Evolutionary conservation across 2,329 filamentous ascomycete species (phyloP).

Genomic region (Aspergillus sp.): DNA sequence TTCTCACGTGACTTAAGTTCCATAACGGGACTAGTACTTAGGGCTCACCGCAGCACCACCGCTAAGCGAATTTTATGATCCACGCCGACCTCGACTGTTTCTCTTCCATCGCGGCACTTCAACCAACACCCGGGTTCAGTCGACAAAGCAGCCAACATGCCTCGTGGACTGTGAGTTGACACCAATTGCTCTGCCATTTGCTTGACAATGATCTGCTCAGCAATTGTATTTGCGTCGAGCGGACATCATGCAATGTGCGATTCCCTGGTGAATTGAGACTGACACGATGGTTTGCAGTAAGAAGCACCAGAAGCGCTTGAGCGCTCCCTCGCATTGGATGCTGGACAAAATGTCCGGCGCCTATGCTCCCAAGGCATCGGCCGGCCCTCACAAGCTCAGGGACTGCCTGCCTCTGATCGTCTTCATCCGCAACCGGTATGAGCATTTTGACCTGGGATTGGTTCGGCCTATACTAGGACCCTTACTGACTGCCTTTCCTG

Average conservation of each 20-base stretch:
- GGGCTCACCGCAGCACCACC: slow-evolving; percentile 20
- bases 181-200: slow-evolving; percentile 3
- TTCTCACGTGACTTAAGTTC: slow-evolving; percentile 1
- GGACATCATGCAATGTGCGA: neutral
- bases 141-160: slow-evolving; percentile 42
- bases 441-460: slow-evolving; percentile 1
- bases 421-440: slow-evolving; percentile 73
- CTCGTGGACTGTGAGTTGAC: slow-evolving; percentile 49
- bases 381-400: slow-evolving; percentile 97
- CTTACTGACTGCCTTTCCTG: slow-evolving; percentile 29
- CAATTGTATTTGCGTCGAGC: neutral
- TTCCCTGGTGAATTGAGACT: slow-evolving; percentile 8
- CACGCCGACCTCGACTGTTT: slow-evolving; percentile 12
- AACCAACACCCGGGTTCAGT: slow-evolving; percentile 30
- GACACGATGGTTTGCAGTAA: slow-evolving; percentile 51
- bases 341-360: slow-evolving; percentile 97
- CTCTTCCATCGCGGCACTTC: slow-evolving; percentile 24
- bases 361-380: slow-evolving; percentile 60
- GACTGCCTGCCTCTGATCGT: slow-evolving; percentile 98
- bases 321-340: slow-evolving; percentile 98
- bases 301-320: slow-evolving; percentile 99
- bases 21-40: slow-evolving; percentile 21
- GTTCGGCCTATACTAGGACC: slow-evolving; percentile 1
- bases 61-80: slow-evolving; percentile 25
- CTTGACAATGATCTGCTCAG: neutral